Percentiles rank a stretch among this genome's conserved stretches.
Evolutionary conservation across 129 eudicot genomes (phyloP).

Genomic region (Flaveria robusta): DNA sequence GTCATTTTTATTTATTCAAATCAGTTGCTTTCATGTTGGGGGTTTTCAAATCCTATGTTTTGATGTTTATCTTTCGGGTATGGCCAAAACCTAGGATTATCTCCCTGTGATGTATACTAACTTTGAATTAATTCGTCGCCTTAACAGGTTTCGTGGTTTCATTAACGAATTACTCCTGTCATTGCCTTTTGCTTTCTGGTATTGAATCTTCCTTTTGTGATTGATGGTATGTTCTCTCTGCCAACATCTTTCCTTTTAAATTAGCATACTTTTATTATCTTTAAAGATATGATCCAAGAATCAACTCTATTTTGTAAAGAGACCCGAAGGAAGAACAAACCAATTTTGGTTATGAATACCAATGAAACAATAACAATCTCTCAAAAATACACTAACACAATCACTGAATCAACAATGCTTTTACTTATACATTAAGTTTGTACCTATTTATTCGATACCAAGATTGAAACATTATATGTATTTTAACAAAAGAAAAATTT

Average conservation of each 20-base stretch:
- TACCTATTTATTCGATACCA: neutral
- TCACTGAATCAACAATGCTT: too few species aligned
- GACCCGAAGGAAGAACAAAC: too few species aligned
- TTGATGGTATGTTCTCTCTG: constrained; percentile 32
- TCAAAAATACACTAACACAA: too few species aligned
- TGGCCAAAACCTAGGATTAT: constrained; percentile 2
- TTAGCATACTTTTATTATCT: neutral
- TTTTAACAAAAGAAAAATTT: constrained; percentile 1
- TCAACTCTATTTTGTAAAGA: neutral
- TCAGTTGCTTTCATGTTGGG: neutral
- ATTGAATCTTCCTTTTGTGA: constrained; percentile 17
- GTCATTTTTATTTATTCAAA: neutral
- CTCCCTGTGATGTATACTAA: constrained; percentile 15
- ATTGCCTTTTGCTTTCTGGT: neutral
- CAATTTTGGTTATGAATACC: too few species aligned
- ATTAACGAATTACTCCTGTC: neutral
- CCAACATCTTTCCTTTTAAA: neutral
- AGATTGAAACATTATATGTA: neutral
- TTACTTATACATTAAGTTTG: neutral
- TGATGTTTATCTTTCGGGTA: neutral
- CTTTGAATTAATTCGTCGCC: constrained; percentile 23
- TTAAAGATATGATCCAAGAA: neutral
- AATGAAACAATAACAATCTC: too few species aligned
- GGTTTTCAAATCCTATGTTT: constrained; percentile 6
- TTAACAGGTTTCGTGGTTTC: constrained; percentile 30